A percentile compares a stretch with the other conserved stretches of the same genome.
Evolutionary conservation across 1,284 basidiomycete species (phyloP).

Genomic region (Coniophora puteana): DNA sequence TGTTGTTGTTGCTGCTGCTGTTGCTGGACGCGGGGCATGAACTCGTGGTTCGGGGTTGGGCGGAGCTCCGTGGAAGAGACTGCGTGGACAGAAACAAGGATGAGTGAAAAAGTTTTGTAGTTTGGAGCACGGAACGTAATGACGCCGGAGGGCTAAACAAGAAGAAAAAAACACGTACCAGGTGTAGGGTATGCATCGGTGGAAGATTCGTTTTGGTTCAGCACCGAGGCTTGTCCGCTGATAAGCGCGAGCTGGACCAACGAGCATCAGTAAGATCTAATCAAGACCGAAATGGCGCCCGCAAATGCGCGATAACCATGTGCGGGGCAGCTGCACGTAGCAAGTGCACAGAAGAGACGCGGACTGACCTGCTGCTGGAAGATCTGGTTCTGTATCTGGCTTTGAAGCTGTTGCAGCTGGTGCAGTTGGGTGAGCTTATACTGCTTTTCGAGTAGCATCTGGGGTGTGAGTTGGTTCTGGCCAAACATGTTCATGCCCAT

Average conservation of each 20-base stretch:
- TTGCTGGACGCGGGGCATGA: conserved; percentile 59
- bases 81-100: conserved; percentile 19
- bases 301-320: too few species aligned
- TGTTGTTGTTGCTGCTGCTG: too few species aligned
- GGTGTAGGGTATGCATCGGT: too few species aligned
- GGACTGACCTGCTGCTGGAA: conserved; percentile 75
- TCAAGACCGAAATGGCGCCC: too few species aligned
- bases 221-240: conserved; percentile 47
- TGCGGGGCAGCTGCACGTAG: conserved; percentile 1
- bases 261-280: too few species aligned
- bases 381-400: conserved; percentile 80
- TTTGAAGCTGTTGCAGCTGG: conserved; percentile 74
- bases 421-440: conserved; percentile 71
- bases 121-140: not conserved
- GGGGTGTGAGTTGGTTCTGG: conserved; percentile 26
- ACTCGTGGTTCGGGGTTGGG: conserved; percentile 55
- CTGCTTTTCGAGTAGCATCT: conserved; percentile 54
- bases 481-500: not conserved
- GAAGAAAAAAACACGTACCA: conserved; percentile 37
- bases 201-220: too few species aligned
- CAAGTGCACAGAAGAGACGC: conserved; percentile 10
- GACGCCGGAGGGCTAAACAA: not conserved
- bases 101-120: not conserved
- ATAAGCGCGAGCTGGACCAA: conserved; percentile 76
- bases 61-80: conserved; percentile 66